Base-by-base conservation (phyloP, 768 basidiomycete species). In the Crucibulum laeve region DNA sequence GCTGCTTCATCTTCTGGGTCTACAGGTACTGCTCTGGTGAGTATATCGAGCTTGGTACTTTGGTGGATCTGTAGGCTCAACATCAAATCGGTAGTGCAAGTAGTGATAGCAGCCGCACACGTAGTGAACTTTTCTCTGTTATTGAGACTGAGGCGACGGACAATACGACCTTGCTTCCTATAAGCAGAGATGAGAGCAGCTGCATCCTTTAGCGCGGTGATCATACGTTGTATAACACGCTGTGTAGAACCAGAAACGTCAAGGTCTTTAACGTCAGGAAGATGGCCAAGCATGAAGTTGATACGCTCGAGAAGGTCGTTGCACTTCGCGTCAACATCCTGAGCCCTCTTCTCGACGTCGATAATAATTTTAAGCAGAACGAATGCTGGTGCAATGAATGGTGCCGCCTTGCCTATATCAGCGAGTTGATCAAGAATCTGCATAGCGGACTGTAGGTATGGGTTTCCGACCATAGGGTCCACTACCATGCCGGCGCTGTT, bases 21-120 rank as follows among this genome's bases (percentile, higher is more conserved):
- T 25, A 61, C 46, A 6, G 69, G 69, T 4, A 69, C 55, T 2
- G 51, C 59, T n/a, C 67, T 58, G 14, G 65, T 62, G 30, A 69
- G 49, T 32, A 69, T 60, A 36, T 68, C 64, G 17, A 69, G 53
- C 46, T 67, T 58, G 25, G 54, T 54, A 17, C 60, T 61, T 52
- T 70, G 67, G 21, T 69, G 64, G 25, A 70, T 70, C 38, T 70
- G 68, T 23, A 70, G 57, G 53, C 69, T 70, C 53, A 69, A 58
- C 47, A 69, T 53, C 7, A 70, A 56, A 42, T 69, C 67, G 21
- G 52, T 57, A 46, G 63, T 63, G 52, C 67, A 69, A 6, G 37
- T 43, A 32, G 64, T 64, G 50, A 70, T 53, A n/a, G 47, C 46
- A 2, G 59, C 54, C 2, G 60, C 67, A 44, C 61, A 64, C 10